These are phyloP conservation scores for Phytophthora agathidicida DNA, from an alignment of 352 stramenopile species.

Conservation along the genomic window DNA sequence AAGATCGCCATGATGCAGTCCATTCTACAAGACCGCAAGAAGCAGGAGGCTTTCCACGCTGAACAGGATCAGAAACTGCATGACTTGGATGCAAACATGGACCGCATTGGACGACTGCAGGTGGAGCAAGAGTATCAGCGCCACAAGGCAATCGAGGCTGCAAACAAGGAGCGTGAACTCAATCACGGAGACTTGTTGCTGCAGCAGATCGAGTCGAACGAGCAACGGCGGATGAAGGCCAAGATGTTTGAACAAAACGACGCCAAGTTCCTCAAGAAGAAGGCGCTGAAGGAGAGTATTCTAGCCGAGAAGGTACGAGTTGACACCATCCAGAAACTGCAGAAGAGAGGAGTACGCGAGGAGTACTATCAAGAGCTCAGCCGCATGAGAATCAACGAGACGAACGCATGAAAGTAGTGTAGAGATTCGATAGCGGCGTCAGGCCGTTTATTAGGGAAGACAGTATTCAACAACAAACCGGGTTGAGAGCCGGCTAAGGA, in stretches of 20 bases:
- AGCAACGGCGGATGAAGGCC: slow-evolving; percentile 51
- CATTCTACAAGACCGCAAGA: slow-evolving; percentile 60
- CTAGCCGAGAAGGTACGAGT: slow-evolving; percentile 76
- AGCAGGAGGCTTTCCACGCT: slow-evolving; percentile 56
- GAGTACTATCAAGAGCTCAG: slow-evolving; percentile 74
- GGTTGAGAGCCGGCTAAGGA: no score
- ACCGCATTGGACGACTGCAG: slow-evolving; percentile 46
- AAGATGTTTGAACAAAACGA: slow-evolving; percentile 76
- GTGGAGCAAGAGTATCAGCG: slow-evolving; percentile 52
- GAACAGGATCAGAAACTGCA: slow-evolving; percentile 49
- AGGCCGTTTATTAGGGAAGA: slow-evolving; percentile 7
- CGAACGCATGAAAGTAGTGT: slow-evolving; percentile 48
- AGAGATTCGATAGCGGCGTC: neutral
- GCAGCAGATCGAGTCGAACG: slow-evolving; percentile 71
- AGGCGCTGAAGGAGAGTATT: slow-evolving; percentile 72
- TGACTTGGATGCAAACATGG: slow-evolving; percentile 48
- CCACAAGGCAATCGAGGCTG: slow-evolving; percentile 37
- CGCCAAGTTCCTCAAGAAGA: slow-evolving; percentile 75
- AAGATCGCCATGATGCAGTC: slow-evolving; percentile 50
- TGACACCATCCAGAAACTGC: slow-evolving; percentile 61
- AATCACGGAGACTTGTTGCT: slow-evolving; percentile 43
- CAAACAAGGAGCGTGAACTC: slow-evolving; percentile 37
- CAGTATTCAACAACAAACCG: neutral
- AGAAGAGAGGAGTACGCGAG: slow-evolving; percentile 71
- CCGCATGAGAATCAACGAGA: slow-evolving; percentile 67